phyloP scores from a whole-genome alignment of 2,329 filamentous ascomycete genomes.

The Alternaria triticimaculans region DNA sequence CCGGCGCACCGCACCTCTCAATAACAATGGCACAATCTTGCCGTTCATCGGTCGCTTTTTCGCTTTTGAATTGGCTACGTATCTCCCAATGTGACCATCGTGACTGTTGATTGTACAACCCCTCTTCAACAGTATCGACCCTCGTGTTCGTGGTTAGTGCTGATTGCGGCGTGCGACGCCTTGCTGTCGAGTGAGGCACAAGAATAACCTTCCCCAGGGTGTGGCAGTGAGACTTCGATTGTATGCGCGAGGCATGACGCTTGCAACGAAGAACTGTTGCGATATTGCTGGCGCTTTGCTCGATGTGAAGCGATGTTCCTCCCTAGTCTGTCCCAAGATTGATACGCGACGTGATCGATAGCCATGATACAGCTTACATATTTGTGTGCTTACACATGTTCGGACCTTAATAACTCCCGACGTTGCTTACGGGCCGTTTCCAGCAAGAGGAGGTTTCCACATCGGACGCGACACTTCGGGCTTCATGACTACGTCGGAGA shows the following conservation, averaged over 20 bases:
- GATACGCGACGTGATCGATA: neutral
- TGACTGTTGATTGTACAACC: neutral
- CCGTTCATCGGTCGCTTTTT: neutral
- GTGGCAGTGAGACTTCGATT: neutral
- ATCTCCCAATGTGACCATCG: neutral
- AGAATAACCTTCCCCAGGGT: neutral
- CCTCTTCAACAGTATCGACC: neutral
- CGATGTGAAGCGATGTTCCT: neutral
- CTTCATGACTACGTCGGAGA: neutral
- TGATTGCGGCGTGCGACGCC: neutral
- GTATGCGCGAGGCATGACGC: neutral
- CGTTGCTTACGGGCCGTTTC: neutral
- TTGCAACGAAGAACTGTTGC: neutral
- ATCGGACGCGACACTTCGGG: neutral
- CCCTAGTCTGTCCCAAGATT: neutral
- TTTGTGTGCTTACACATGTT: neutral
- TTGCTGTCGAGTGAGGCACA: neutral
- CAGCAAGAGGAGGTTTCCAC: neutral
- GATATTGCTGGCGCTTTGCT: neutral
- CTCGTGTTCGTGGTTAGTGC: neutral
- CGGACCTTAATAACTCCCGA: neutral
- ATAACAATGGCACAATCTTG: neutral
- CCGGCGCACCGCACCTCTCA: neutral
- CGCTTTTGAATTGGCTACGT: neutral
- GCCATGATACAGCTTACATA: neutral